phyloP scores from a whole-genome alignment of 768 basidiomycete species.

The Hydnum rufescens region DNA sequence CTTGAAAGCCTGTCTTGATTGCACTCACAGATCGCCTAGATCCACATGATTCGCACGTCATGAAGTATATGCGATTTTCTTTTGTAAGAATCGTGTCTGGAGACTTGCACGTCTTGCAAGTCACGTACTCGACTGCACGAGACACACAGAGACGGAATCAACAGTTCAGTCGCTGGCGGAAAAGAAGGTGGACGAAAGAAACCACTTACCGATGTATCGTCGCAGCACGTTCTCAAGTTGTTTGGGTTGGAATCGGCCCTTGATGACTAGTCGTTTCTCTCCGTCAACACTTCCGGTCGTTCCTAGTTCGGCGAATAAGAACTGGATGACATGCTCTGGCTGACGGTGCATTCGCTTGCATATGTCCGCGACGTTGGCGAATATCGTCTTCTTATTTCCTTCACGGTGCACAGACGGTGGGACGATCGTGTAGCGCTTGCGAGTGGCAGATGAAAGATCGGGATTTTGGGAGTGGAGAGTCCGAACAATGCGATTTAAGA shows the following conservation, averaged over 20 bases:
- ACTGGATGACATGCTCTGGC: conserved; percentile 95
- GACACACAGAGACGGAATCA: conserved; percentile 1
- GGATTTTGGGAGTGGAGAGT: conserved; percentile 90
- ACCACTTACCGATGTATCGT: conserved; percentile 73
- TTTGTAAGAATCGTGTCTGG: conserved; percentile 92
- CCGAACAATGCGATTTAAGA: conserved; percentile 80
- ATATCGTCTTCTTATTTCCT: conserved; percentile 95
- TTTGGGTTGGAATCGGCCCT: conserved; percentile 95
- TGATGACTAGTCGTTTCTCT: conserved; percentile 80
- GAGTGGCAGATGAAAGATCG: conserved; percentile 54
- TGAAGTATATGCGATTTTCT: conserved; percentile 98
- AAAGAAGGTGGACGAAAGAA: background rate
- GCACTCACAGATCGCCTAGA: conserved; percentile 80
- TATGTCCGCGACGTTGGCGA: conserved; percentile 91
- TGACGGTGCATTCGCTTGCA: conserved; percentile 96
- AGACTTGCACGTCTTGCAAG: conserved; percentile 99
- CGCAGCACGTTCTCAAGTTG: conserved; percentile 93
- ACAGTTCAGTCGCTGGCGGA: background rate
- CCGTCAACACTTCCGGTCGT: conserved; percentile 94
- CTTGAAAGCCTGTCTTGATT: conserved; percentile 98
- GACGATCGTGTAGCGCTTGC: conserved; percentile 92
- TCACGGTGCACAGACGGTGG: conserved; percentile 88
- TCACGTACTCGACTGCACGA: conserved; percentile 79
- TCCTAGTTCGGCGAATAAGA: conserved; percentile 95
- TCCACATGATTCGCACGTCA: conserved; percentile 81